Base-by-base conservation (phyloP, 768 basidiomycete species). In the Rickenella mellea region DNA sequence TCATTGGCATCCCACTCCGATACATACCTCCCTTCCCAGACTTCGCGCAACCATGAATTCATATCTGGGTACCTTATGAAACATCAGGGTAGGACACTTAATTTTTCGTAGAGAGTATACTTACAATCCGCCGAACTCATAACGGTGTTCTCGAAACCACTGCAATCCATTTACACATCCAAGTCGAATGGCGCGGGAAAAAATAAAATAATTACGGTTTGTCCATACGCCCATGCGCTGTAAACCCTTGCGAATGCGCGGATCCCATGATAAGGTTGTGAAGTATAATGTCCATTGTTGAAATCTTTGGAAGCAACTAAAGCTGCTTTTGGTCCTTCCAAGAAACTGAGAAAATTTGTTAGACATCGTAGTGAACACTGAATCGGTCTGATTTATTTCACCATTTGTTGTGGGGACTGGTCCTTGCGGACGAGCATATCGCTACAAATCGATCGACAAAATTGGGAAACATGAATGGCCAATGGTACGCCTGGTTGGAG, bases 1-100 rank as follows among this genome's bases (percentile, higher is more conserved):
- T 75, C 71, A 46, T 77, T 76, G n/a, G 72, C 73, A 45, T 76
- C 74, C 74, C 72, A 74, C 8, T 45, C 40, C 6, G 48, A 47
- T 5, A 73, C 50, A 55, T 66, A 67, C 6, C 62, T 54, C 5
- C 50, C 58, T 51, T 76, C 76, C 74, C 73, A 76, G 19, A 63
- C 59, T 47, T 68, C 70, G n/a, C 68, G 62, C 21, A 76, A 47
- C 55, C 74, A 78, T 8, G 67, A 57, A 26, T 70, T 59, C 22
- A 76, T 51, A 46, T 72, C 67, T 12, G 68, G 58, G 49, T 68
- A 74, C 49, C 71, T 73, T 40, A 17, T 11, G 24, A 20, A 7
- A 14, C 27, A 21, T 24, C n/a, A n/a, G n/a, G 15, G 19, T 36
- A 36, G 19, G 41, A 40, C 17, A 36, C 19, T 17, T 19, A 36